Evolutionary conservation across 306 rosid species (phyloP).

Genomic region (Lablab purpureus): DNA sequence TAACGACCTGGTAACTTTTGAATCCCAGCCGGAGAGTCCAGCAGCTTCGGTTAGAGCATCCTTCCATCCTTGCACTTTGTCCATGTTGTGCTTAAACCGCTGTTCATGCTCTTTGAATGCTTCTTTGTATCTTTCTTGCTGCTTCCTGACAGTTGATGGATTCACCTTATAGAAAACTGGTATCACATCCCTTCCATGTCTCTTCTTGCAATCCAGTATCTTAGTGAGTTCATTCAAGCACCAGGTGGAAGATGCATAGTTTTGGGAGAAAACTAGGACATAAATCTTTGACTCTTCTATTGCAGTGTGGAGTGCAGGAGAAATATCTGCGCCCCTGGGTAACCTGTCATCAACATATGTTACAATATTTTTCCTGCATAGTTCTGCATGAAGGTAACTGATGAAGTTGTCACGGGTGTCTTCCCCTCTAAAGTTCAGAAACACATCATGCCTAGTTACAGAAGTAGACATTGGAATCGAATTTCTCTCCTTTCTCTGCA

Average conservation of each 20-base stretch:
- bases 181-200: conserved; percentile 12
- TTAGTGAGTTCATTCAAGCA: neutral
- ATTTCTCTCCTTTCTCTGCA: neutral
- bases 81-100: neutral
- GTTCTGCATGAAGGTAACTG: neutral
- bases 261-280: neutral
- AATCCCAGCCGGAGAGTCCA: neutral
- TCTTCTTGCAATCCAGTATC: neutral
- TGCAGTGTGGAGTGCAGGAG: neutral
- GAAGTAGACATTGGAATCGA: neutral
- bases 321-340: neutral
- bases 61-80: neutral
- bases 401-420: conserved; percentile 34
- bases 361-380: neutral
- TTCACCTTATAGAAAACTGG: conserved; percentile 45
- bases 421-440: conserved; percentile 44
- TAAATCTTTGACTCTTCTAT: neutral
- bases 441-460: conserved; percentile 20
- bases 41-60: conserved; percentile 14
- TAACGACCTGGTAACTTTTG: neutral
- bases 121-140: neutral
- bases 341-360: conserved; percentile 24
- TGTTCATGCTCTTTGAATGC: neutral
- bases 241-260: neutral
- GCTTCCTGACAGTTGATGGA: conserved; percentile 33